phyloP scores from a whole-genome alignment of 441 rosid species.

The Manihot esculenta region DNA sequence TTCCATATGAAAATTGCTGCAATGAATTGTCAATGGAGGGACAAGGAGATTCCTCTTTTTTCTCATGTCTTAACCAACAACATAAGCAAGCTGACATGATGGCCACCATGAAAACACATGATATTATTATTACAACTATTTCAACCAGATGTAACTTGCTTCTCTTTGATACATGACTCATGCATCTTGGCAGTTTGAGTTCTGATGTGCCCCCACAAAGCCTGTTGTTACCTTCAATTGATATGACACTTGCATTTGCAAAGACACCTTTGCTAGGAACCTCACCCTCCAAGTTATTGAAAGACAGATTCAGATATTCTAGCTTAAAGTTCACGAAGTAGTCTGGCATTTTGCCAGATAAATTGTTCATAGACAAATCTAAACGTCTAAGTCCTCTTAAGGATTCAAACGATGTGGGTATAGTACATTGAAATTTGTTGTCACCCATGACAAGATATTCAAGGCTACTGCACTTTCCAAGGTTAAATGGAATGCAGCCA shows the following conservation, averaged over 20 bases:
- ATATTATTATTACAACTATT: neutral
- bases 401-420: constrained; percentile 22
- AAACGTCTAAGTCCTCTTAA: constrained; percentile 19
- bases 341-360: constrained; percentile 19
- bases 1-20: neutral
- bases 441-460: neutral
- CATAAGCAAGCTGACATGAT: neutral
- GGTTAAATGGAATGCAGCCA: neutral
- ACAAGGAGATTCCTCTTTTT: neutral
- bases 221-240: constrained; percentile 6
- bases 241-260: neutral
- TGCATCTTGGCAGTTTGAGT: constrained; percentile 7
- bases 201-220: constrained; percentile 19
- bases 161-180: neutral
- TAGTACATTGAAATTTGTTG: constrained; percentile 25
- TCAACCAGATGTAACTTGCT: neutral
- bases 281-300: constrained; percentile 14
- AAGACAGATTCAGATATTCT: constrained; percentile 15
- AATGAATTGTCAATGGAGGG: neutral
- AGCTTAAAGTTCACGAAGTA: neutral
- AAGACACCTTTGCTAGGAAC: constrained; percentile 1
- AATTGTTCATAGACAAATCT: constrained; percentile 27
- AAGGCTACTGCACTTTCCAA: constrained; percentile 7
- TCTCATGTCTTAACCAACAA: neutral
- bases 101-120: neutral